These are phyloP conservation scores for Diaporthe eres DNA, from an alignment of 2,329 filamentous ascomycete species.

Conservation along the genomic window DNA sequence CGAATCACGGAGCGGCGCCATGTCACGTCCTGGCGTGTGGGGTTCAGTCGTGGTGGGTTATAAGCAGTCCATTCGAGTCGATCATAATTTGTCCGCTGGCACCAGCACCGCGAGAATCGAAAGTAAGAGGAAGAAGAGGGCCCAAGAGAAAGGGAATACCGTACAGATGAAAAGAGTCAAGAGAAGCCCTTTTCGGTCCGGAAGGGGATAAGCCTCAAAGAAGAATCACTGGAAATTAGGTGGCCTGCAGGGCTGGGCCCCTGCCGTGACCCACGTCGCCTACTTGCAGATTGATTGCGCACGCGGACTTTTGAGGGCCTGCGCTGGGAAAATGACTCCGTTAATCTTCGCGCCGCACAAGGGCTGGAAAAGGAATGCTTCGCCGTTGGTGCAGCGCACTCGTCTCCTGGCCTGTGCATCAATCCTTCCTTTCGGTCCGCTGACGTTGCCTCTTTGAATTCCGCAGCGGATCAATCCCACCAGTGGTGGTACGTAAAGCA, in stretches of 20 bases:
- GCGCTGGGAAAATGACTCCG: not conserved
- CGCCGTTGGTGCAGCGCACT: constrained; percentile 13
- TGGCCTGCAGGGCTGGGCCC: constrained; percentile 1
- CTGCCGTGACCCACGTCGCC: constrained; percentile 10
- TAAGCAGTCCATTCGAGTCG: not conserved
- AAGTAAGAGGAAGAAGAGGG: not conserved
- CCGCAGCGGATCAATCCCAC: not conserved
- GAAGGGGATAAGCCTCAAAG: not conserved
- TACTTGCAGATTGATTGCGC: constrained; percentile 18
- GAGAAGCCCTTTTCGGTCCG: not conserved
- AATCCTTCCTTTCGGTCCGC: not conserved
- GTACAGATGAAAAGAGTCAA: not conserved
- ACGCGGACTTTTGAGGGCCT: constrained; percentile 3
- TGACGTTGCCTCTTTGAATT: not conserved
- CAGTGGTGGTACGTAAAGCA: not conserved
- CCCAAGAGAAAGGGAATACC: not conserved
- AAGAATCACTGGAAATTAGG: constrained; percentile 18
- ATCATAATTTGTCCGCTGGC: not conserved
- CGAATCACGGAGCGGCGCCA: constrained; percentile 37
- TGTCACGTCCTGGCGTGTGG: constrained; percentile 28
- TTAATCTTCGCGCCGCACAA: not conserved
- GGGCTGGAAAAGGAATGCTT: constrained; percentile 9
- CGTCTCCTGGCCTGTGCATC: not conserved
- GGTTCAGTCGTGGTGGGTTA: not conserved
- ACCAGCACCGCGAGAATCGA: constrained; percentile 33